Base-by-base conservation (phyloP, 2,329 filamentous ascomycete genomes). In the Apiospora koreana region DNA sequence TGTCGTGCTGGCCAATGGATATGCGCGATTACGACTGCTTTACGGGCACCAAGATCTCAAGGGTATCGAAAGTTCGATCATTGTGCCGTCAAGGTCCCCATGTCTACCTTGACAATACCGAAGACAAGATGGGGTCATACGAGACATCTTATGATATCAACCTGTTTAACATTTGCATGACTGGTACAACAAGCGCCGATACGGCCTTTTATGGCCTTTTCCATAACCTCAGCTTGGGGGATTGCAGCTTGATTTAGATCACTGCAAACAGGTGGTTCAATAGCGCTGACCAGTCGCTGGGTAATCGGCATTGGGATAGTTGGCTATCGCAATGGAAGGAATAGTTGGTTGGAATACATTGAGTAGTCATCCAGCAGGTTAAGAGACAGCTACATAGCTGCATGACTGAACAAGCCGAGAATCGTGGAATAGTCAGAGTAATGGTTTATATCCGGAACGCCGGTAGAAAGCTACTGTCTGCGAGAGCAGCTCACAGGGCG, bases 21-120 rank as follows among this genome's bases (percentile, higher is more conserved):
- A 62, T n/a, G 54, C 54, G 54, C 54, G 54, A 62, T 62, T 62
- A 62, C 28, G 54, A 62, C 54, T 38, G 18, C 31, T 23, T 31
- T n/a, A 62, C 54, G 31, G 28, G 16, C 28, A 23, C 54, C 54
- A 21, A 62, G 14, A 62, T 62, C 54, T 38, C 54, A 1, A 35
- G 54, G 54, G 31, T n/a, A 35, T n/a, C 54, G 31, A 38, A 35
- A n/a, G 54, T 62, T 62, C 28, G 31, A 62, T n/a, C 18, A 38
- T 38, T n/a, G 54, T 38, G 54, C 54, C 54, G 31, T 38, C 54
- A 62, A 62, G 54, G 54, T 38, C 54, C 54, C 54, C 28, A 62
- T 62, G 54, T 62, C 54, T 62, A 21, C 31, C 54, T 62, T 31
- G 31, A 62, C n/a, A n/a, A 38, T 38, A 23, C 28, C 54, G 54